Conservation (phyloP, 768 basidiomycete species). For the Leccinum imitatum region DNA sequence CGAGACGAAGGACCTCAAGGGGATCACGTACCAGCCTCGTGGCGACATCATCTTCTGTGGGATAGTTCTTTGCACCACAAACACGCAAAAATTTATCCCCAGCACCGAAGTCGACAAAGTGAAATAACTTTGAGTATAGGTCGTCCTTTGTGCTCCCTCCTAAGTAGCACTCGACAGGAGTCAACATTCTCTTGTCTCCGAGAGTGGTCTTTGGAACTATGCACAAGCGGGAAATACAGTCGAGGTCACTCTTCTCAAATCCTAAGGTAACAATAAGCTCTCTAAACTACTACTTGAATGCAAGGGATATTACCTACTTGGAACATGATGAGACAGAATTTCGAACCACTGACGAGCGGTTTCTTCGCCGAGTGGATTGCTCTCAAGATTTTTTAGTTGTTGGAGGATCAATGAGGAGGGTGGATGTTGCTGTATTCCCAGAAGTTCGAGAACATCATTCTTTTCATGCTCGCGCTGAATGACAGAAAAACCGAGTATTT, state of each 20-base stretch:
- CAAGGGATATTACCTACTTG: constrained; percentile 39
- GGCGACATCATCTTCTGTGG: constrained; percentile 77
- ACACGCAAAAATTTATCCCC: constrained; percentile 80
- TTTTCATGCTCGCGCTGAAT: too few relatives aligned
- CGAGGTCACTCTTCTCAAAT: constrained; percentile 53
- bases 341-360: constrained; percentile 65
- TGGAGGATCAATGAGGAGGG: constrained; percentile 54
- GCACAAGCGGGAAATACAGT: constrained; percentile 46
- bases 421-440: constrained; percentile 43
- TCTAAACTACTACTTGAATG: constrained; percentile 42
- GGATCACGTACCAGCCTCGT: constrained; percentile 65
- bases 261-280: constrained; percentile 35
- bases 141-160: constrained; percentile 43
- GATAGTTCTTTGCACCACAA: constrained; percentile 84
- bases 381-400: constrained; percentile 39
- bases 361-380: constrained; percentile 48
- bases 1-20: constrained; percentile 60
- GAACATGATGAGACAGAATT: constrained; percentile 55
- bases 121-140: constrained; percentile 79
- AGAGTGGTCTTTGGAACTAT: constrained; percentile 61
- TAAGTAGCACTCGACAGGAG: constrained; percentile 69
- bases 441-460: too few relatives aligned
- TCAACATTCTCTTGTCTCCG: constrained; percentile 38
- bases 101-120: constrained; percentile 82
- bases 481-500: too few relatives aligned